Evolutionary conservation across 345 rosid genomes (phyloP).

Genomic region (Xanthoceras sorbifolium): DNA sequence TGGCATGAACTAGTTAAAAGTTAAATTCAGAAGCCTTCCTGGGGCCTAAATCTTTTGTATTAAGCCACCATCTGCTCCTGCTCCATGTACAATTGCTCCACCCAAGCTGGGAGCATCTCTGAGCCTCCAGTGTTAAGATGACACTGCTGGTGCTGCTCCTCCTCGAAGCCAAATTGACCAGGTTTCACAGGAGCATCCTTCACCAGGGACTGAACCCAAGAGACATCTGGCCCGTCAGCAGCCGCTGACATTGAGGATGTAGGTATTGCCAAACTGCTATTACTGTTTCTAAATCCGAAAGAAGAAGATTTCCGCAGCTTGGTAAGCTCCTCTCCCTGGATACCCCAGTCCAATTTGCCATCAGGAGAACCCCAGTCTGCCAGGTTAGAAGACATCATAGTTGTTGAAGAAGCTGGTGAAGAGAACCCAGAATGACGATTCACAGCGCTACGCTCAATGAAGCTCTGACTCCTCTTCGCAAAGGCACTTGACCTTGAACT

Average conservation of each 20-base stretch:
- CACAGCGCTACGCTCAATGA: constrained; percentile 53
- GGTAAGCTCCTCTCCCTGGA: constrained; percentile 72
- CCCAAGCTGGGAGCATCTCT: constrained; percentile 60
- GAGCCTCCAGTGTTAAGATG: constrained; percentile 35
- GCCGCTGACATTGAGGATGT: constrained; percentile 26
- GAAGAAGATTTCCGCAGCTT: constrained; percentile 74
- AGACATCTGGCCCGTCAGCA: constrained; percentile 64
- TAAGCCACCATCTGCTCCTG: constrained; percentile 83
- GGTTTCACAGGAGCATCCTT: constrained; percentile 47
- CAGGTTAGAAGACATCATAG: constrained; percentile 33
- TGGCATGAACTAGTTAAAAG: constrained; percentile 38
- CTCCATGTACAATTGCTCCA: constrained; percentile 77
- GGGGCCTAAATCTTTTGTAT: constrained; percentile 26
- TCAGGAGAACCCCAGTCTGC: constrained; percentile 76
- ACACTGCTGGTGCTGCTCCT: constrained; percentile 37
- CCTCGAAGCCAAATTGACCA: constrained; percentile 34
- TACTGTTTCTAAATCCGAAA: constrained; percentile 50
- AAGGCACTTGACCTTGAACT: constrained; percentile 68
- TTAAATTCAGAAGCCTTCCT: constrained; percentile 24
- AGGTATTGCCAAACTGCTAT: constrained; percentile 26
- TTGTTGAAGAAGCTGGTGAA: constrained; percentile 39
- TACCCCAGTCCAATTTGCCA: constrained; percentile 82
- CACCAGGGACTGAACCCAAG: constrained; percentile 77
- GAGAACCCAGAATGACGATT: constrained; percentile 42
- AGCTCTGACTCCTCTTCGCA: constrained; percentile 71